Conservation (phyloP, 805 yeast genomes). For the Starmerella apis region DNA sequence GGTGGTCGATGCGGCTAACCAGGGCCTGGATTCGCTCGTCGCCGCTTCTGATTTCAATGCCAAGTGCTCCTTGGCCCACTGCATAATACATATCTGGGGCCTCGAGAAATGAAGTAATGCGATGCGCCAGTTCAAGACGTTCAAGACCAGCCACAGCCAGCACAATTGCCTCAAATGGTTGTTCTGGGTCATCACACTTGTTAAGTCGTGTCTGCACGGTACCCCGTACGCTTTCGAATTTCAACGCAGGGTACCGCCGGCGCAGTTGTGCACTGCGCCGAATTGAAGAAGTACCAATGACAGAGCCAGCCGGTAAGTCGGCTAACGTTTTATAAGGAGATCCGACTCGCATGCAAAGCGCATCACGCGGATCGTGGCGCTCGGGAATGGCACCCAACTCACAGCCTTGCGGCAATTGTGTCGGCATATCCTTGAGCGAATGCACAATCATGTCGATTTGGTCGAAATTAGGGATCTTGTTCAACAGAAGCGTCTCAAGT, state of each 20-base stretch:
- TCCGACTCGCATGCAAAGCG: conserved; percentile 60
- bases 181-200: conserved; percentile 64
- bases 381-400: conserved; percentile 76
- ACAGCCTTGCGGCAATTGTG: conserved; percentile 78
- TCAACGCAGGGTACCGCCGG: conserved; percentile 63
- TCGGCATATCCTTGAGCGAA: conserved; percentile 85
- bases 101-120: conserved; percentile 65
- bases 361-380: conserved; percentile 91
- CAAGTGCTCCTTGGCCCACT: conserved; percentile 98
- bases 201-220: conserved; percentile 65
- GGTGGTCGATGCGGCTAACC: conserved; percentile 55
- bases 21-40: conserved; percentile 52
- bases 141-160: conserved; percentile 87
- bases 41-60: conserved; percentile 70
- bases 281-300: conserved; percentile 90
- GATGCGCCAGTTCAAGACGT: conserved; percentile 57
- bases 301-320: conserved; percentile 74
- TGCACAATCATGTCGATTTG: conserved; percentile 84
- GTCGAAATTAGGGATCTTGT: conserved; percentile 50
- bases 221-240: conserved; percentile 80
- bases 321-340: conserved; percentile 52
- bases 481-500: conserved; percentile 63
- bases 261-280: conserved; percentile 86
- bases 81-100: conserved; percentile 84
- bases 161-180: conserved; percentile 61